Evolutionary conservation across 1,284 basidiomycete species (phyloP), one percentile per base, ranked within the genome.

Genomic region (Gymnopus androsaceus): DNA sequence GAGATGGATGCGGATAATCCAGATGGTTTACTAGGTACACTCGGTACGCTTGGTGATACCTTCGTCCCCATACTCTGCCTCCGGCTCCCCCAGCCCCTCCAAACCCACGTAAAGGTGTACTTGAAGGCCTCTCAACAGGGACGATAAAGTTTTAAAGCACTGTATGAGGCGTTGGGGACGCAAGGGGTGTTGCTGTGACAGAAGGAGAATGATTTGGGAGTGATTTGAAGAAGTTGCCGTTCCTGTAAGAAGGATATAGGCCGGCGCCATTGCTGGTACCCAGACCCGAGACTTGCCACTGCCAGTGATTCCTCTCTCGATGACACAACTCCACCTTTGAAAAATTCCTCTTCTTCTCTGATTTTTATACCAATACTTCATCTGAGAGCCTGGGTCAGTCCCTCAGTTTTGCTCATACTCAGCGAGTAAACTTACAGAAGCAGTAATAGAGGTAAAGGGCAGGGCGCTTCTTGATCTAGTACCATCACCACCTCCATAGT

Each of bases 121-220:
- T 90, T 1, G 87, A 84, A 7, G 88, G 84, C 17, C 87, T 76
- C 51, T 88, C 84, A 57, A 87, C 78, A 11, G 83, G 82, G 19
- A 66, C 57, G 33, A 58, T 57, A 25, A 58, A 58, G 27, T 57
- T 55, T 8, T 57, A 54, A 28, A 60, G 44, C 14, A 56, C 53
- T 3, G 55, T 33, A 37, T 51, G 47, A 23, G 60, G 50, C 7
- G 54, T 56, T 15, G 51, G 51, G 54, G 48, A 58, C 59, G 44
- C 54, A 3, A 25, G 17, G 27, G 27, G 27, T n/a, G 12, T 17
- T 2, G 28, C 27, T 4, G 44, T 8, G 17, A 28, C 27, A 11
- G 28, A 46, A 46, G 58, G 17, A 69, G 60, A 71, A 71, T 48
- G 67, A 68, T 46, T 66, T 62, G 53, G 19, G 42, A 19, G 28